Evolutionary conservation across 2,329 filamentous ascomycete genomes (phyloP).

Genomic region (Hypoxylon sp.): DNA sequence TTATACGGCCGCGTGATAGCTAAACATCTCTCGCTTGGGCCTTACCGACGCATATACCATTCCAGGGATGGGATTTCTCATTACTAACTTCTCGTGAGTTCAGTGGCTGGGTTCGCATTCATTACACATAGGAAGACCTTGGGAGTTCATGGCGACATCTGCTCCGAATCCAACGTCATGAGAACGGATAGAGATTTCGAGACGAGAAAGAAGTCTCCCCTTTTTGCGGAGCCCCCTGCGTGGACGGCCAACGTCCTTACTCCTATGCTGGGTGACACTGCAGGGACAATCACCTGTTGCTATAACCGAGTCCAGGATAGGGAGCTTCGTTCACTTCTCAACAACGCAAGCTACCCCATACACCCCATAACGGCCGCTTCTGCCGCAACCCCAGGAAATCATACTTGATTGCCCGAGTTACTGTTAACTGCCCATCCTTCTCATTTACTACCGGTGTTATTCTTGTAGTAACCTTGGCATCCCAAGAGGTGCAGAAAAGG

Average conservation of each 20-base stretch:
- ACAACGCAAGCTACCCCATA: constrained; percentile 27
- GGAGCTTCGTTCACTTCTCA: constrained; percentile 29
- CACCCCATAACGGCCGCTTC: constrained; percentile 29
- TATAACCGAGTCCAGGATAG: constrained; percentile 36
- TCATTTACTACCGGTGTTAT: constrained; percentile 12
- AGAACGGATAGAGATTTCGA: constrained; percentile 31
- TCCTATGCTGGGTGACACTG: constrained; percentile 39
- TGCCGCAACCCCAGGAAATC: constrained; percentile 35
- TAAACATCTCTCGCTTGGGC: constrained; percentile 36
- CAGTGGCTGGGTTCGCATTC: constrained; percentile 27
- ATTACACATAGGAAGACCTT: constrained; percentile 27
- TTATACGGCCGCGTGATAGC: constrained; percentile 46
- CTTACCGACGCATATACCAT: constrained; percentile 34
- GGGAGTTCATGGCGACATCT: constrained; percentile 40
- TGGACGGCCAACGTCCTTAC: constrained; percentile 21
- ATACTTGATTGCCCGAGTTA: constrained; percentile 3
- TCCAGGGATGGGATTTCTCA: constrained; percentile 39
- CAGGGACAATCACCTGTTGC: constrained; percentile 39
- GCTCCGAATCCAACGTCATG: constrained; percentile 42
- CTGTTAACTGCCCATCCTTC: constrained; percentile 13
- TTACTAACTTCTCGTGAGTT: constrained; percentile 42
- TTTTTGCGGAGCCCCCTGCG: constrained; percentile 39
- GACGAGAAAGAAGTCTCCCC: constrained; percentile 31
- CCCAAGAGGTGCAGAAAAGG: neutral
- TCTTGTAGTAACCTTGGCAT: constrained; percentile 17